Evolutionary conservation across 768 basidiomycete species (phyloP), one percentile per base, ranked within the genome.

Genomic region (Kwoniella heveanensis): DNA sequence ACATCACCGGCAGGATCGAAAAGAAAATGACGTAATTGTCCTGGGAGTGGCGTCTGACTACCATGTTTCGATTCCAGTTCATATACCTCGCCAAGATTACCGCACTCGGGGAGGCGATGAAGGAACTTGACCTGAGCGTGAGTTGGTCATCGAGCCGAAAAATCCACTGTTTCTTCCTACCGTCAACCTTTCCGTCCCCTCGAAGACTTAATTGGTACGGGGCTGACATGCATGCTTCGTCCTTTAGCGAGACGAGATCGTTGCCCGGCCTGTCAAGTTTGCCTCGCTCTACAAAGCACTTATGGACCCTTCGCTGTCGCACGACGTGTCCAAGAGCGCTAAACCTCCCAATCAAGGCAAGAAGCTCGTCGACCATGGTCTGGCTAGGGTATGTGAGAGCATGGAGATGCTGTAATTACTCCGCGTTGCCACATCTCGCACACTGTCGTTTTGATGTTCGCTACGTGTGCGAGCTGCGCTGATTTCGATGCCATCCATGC

Each of bases 261-360:
- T 77, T 9, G 69, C 76, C 6, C 64, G 70, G 29, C 76, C 76
- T 6, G 64, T 77, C 60, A 77, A 77, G 52, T 72, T 70, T 36
- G 15, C 56, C 21, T 71, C 68, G 7, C 65, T 77, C 1, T 67
- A 68, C 53, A 64, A 71, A 36, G 65, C 64, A 0, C 26, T 72
- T 4, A 19, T 61, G 10, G 51, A 44, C 15, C 12, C 64, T 1
- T 24, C 25, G 22, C 22, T 49, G 22, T 49, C 48, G 25, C 21
- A 49, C 48, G 48, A 49, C 17, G 25, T 8, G 22, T 6, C 48
- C 48, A 49, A 24, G 48, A 17, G 48, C 10, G 48, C 48, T 22
- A 49, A 49, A 22, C 22, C 48, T 6, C 48, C 48, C 10, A 49
- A 49, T 17, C 48, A 49, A 24, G 48, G 15, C 2, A 49, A 49